phyloP scores from a whole-genome alignment of 169 alveolate species.

The Plasmodium gaboni region DNA sequence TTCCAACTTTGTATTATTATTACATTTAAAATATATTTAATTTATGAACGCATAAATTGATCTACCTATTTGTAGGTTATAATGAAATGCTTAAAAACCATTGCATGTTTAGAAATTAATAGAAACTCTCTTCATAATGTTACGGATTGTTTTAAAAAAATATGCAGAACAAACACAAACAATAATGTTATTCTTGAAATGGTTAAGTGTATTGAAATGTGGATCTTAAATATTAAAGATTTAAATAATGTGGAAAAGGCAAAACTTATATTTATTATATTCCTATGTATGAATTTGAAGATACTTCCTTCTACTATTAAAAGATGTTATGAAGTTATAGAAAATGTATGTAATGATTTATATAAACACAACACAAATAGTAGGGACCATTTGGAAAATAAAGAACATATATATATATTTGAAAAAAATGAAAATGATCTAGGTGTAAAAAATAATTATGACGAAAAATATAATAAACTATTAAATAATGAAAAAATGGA shows the following conservation, averaged over 20 bases:
- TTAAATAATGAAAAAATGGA: not conserved
- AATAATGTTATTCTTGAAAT: slow-evolving; percentile 25
- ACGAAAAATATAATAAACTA: not conserved
- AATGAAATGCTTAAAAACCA: slow-evolving; percentile 35
- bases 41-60: too few species aligned
- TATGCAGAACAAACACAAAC: slow-evolving; percentile 22
- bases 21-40: too few species aligned
- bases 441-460: not conserved
- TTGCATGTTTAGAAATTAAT: slow-evolving; percentile 15
- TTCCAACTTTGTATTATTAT: not conserved
- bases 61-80: slow-evolving; percentile 8
- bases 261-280: slow-evolving; percentile 45
- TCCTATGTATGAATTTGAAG: slow-evolving; percentile 35
- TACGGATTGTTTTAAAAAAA: slow-evolving; percentile 34
- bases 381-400: not conserved
- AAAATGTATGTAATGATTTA: slow-evolving; percentile 1
- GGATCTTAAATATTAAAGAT: slow-evolving; percentile 61
- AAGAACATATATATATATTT: not conserved
- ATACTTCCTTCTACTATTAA: slow-evolving; percentile 23
- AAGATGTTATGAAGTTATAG: slow-evolving; percentile 27
- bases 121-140: slow-evolving; percentile 28
- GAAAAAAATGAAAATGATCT: not conserved
- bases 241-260: slow-evolving; percentile 49
- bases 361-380: not conserved
- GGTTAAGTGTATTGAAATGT: slow-evolving; percentile 43